Evolutionary conservation across 495 filamentous ascomycete genomes (phyloP), one percentile per base, ranked within the genome.

Genomic region (Penicillium robsamsonii): DNA sequence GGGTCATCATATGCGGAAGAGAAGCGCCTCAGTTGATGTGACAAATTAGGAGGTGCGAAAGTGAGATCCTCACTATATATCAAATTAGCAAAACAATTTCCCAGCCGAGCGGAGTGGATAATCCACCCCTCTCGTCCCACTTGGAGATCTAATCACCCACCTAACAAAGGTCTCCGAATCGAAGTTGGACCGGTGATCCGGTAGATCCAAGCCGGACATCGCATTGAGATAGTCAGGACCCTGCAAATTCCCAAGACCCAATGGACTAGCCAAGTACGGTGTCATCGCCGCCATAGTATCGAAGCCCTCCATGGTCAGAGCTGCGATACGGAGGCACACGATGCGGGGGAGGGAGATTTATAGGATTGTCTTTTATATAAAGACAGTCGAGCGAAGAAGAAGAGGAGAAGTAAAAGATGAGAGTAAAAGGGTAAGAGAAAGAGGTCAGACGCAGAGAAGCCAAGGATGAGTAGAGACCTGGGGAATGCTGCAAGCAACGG

Each of bases 1-100:
- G 86, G 81, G 54, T 88, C 87, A 64, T 89, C 86, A 62, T 89
- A 89, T 27, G 81, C 83, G 10, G 74, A 71, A 35, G 75, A 62
- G 54, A 76, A 77, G 43, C 72, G 70, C 43, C 75, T 75, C 40
- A 79, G 58, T 20, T 70, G 56, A 24, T 64, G 61, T 35, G 69
- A 64, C 27, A 78, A 44, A 46, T 56, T 64, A 54, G 64, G 60
- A 57, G 69, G 74, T 18, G 72, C 46, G 29, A 79, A 79, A 20
- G 67, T 51, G 35, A 80, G 66, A 53, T 76, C 75, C 55, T 80
- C 77, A 43, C 74, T 71, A 50, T 42, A 22, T 10, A 45, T 17
- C n/a, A 5, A 3, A 27, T 50, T 41, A 55, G 42, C 25, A 29
- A 29, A 25, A 10, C 13, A 7, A 9, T 31, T 10, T 50, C 29